phyloP scores from a whole-genome alignment of 441 rosid species.

The California macrophylla region DNA sequence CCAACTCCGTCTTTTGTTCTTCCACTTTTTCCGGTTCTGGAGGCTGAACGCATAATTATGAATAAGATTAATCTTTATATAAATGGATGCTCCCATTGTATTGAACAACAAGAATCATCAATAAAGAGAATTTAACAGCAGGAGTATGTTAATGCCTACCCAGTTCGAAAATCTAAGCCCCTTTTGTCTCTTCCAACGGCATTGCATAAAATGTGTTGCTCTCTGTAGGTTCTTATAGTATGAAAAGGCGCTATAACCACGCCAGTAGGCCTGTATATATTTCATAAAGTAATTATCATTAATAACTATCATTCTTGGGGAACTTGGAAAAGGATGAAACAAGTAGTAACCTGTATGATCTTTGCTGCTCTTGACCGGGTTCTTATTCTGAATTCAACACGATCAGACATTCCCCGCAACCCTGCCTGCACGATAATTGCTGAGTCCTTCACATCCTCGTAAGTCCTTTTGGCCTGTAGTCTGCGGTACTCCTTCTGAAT shows the following conservation, averaged over 20 bases:
- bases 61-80: too few species aligned
- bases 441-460: slow-evolving; percentile 48
- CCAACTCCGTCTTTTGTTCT: slow-evolving; percentile 55
- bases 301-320: slow-evolving; percentile 17
- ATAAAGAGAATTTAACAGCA: neutral
- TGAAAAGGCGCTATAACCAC: slow-evolving; percentile 49
- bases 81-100: too few species aligned
- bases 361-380: slow-evolving; percentile 66
- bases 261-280: slow-evolving; percentile 65
- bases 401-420: slow-evolving; percentile 68
- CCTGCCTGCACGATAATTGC: slow-evolving; percentile 67
- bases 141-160: slow-evolving; percentile 35
- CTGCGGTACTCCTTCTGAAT: slow-evolving; percentile 69
- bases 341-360: slow-evolving; percentile 56
- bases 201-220: slow-evolving; percentile 62
- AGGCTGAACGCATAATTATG: slow-evolving; percentile 11
- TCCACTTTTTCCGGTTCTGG: slow-evolving; percentile 64
- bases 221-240: slow-evolving; percentile 66
- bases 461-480: slow-evolving; percentile 48
- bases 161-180: slow-evolving; percentile 86
- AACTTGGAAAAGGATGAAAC: slow-evolving; percentile 14
- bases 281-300: slow-evolving; percentile 4
- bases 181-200: slow-evolving; percentile 83
- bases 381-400: slow-evolving; percentile 61
- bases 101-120: neutral